Evolutionary conservation across 352 stramenopile genomes (phyloP), one percentile per base, ranked within the genome.

Genomic region (Globisporangium paroecandrum): DNA sequence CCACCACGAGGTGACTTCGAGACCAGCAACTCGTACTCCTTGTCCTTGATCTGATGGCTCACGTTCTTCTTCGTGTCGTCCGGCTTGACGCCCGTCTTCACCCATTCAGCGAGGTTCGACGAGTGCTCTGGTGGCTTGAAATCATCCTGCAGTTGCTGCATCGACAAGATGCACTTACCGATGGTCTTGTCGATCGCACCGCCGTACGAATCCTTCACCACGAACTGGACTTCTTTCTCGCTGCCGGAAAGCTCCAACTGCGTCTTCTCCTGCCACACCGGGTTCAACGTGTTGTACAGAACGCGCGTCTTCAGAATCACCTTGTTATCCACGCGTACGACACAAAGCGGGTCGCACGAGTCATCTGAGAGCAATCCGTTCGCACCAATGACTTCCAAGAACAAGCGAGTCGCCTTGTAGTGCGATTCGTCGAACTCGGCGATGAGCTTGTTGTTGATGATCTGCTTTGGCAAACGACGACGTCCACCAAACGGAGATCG

Each of bases 271-370:
- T 91, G 73, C 88, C 88, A 96, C 32, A 89, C 69, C 1, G 88
- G 88, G 62, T 96, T 96, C 9, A 90, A 70, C 4, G 88, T 94
- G 67, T 93, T 93, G 77, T 94, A 96, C 29, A 96, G 70, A n/a
- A 93, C 77, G 7, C 80, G 72, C 7, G 88, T 96, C 53, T 79
- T 79, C 63, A 96, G 76, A 9, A 96, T 69, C 53, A 84, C 76
- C 18, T 82, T 78, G 38, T 87, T 73, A 56, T 96, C 83, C 24
- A 94, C 63, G 20, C 85, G 82, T 6, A 94, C 79, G 58, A 94
- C 85, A 59, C 85, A 94, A 8, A 89, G 64, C 4, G 88, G 83
- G 27, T 96, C 87, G 63, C 83, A 93, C 36, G 88, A 94, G 36
- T 88, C 81, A 54, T 88, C 86, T 8, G 83, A 87, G 15, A 93